Evolutionary conservation across 2,329 filamentous ascomycete species (phyloP), one percentile per base, ranked within the genome.

Genomic region (Albophoma yamanashiensis): DNA sequence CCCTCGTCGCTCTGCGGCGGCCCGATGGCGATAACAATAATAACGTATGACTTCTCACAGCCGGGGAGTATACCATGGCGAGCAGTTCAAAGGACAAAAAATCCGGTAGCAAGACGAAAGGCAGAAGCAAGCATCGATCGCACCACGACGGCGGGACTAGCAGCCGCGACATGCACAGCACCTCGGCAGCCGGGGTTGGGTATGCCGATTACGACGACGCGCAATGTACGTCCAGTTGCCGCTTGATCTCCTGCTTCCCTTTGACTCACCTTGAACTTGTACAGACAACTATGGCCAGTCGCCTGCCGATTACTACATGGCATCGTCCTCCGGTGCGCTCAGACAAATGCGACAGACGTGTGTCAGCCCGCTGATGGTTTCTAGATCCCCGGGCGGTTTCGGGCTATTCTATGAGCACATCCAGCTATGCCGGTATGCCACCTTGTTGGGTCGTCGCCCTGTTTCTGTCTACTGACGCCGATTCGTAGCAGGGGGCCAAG

Each of bases 41-140:
- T 55, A 20, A 55, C 31, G 27, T 31, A 8, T 55, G 11, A 38
- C 9, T 22, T 52, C 15, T 7, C 7, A 11, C 55, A 58, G 60
- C 58, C 15, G 58, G 43, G 7, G 60, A 62, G 45, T 62, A 62
- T 36, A 62, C 60, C 1, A 50, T 62, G 14, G 45, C 57, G n/a
- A 52, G 56, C 34, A 43, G 42, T 25, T 39, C 58, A 27, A 57
- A 61, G 45, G 60, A 61, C 43, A 57, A 57, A 53, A 64, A 50
- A 50, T 57, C 62, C 15, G 45, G 38, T 20, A 55, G 50, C 56
- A 61, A 60, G 47, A 27, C 61, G 27, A 65, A 62, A 40, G 39
- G 38, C 53, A 64, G 62, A 47, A 52, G 59, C 25, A 64, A 60
- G 39, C 58, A 60, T n/a, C 63, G 63, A 1, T 22, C 60, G 43